These are phyloP conservation scores for Fonsecaea pedrosoi DNA, from an alignment of 2,329 filamentous ascomycete species.

Conservation along the genomic window DNA sequence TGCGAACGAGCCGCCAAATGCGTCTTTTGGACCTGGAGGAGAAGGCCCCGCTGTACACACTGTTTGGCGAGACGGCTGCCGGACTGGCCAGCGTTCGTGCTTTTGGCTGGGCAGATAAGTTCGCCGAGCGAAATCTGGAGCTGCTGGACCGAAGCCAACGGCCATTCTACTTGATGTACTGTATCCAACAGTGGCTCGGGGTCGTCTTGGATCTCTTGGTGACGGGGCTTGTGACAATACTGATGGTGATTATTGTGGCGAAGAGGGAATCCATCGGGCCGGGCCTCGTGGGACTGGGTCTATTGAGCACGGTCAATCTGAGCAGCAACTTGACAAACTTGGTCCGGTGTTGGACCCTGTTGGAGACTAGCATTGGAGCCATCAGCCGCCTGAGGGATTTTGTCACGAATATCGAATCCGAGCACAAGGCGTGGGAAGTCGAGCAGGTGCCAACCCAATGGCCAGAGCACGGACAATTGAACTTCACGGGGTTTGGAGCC, in stretches of 20 bases:
- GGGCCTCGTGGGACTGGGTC: conserved; percentile 60
- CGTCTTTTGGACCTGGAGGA: conserved; percentile 67
- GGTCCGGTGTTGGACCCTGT: conserved; percentile 62
- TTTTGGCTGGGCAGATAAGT: conserved; percentile 60
- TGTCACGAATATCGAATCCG: conserved; percentile 51
- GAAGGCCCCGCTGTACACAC: conserved; percentile 64
- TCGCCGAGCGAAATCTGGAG: conserved; percentile 54
- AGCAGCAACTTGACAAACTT: conserved; percentile 59
- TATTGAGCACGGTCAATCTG: conserved; percentile 62
- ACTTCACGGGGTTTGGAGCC: conserved; percentile 36
- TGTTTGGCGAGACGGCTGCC: conserved; percentile 64
- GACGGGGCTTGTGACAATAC: conserved; percentile 55
- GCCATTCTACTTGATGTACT: conserved; percentile 64
- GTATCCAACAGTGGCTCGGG: conserved; percentile 64
- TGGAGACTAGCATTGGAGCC: conserved; percentile 66
- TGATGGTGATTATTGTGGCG: conserved; percentile 59
- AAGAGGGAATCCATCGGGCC: conserved; percentile 53
- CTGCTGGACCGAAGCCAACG: conserved; percentile 62
- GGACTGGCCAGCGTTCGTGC: conserved; percentile 64
- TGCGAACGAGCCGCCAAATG: conserved; percentile 66
- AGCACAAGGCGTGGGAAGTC: conserved; percentile 52
- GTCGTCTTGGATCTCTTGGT: conserved; percentile 60
- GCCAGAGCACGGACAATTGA: conserved; percentile 40
- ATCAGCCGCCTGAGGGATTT: conserved; percentile 64
- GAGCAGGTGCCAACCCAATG: conserved; percentile 31